Percentiles rank a stretch among this genome's conserved stretches.
These are phyloP conservation scores for Calophaca sinica DNA, from an alignment of 306 rosid genomes.

Conservation along the genomic window DNA sequence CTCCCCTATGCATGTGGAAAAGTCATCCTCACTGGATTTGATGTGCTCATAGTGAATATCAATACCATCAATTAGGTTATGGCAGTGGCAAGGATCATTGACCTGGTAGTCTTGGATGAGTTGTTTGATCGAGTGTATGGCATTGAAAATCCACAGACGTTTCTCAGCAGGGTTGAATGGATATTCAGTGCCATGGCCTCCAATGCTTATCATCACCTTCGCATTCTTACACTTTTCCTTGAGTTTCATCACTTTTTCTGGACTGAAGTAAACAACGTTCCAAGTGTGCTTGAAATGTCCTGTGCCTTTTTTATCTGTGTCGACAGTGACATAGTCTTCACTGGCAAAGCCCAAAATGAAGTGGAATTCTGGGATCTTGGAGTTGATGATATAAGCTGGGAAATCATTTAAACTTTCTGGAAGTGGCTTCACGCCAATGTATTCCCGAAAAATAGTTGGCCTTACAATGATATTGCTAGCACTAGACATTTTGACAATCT, in stretches of 20 bases:
- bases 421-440: background rate
- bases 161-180: background rate
- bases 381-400: background rate
- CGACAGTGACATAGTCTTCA: background rate
- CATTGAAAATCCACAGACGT: background rate
- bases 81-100: no score
- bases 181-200: background rate
- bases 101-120: background rate
- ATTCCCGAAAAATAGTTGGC: background rate
- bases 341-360: slow-evolving; percentile 7
- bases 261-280: background rate
- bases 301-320: background rate
- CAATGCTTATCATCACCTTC: slow-evolving; percentile 13
- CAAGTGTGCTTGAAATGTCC: background rate
- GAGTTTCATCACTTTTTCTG: background rate
- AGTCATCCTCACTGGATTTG: background rate
- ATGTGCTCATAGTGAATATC: background rate
- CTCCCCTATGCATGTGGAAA: background rate
- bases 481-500: no score
- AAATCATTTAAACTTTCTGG: background rate
- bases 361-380: background rate
- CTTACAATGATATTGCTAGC: background rate
- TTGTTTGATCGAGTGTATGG: background rate
- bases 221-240: background rate
- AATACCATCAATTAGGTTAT: background rate